A percentile compares a stretch with the other conserved stretches of the same genome.
phyloP scores from a whole-genome alignment of 139 green algal species.

The Closterium sp. region DNA sequence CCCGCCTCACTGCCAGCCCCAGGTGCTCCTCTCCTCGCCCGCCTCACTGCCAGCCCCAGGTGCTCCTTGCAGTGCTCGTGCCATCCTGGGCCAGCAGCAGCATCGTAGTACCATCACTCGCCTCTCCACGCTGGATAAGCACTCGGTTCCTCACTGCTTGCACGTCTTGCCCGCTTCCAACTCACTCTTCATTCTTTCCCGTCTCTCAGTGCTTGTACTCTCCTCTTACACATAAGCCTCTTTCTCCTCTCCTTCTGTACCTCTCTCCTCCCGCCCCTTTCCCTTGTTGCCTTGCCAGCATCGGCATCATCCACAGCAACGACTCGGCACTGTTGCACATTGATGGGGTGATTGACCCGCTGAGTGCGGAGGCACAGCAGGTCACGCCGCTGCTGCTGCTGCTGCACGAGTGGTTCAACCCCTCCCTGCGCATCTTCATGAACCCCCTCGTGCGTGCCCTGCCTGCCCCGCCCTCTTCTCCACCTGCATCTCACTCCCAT shows the following conservation, averaged over 20 bases:
- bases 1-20: not conserved
- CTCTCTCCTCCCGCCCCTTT: not conserved
- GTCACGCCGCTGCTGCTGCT: constrained; percentile 55
- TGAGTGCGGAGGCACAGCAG: constrained; percentile 56
- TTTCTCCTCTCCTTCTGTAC: not conserved
- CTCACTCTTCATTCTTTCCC: not conserved
- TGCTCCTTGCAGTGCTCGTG: not conserved
- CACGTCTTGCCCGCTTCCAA: not conserved
- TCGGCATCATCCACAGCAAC: constrained; percentile 6
- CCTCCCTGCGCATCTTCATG: constrained; percentile 46
- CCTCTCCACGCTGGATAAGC: too few species aligned
- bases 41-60: not conserved
- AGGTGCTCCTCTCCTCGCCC: not conserved
- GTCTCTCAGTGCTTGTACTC: not conserved
- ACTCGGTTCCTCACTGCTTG: too few species aligned
- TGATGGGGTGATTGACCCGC: constrained; percentile 56
- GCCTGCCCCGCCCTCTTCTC: not conserved
- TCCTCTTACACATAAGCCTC: not conserved
- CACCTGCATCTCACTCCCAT: too few species aligned
- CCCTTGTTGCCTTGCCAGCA: constrained; percentile 9
- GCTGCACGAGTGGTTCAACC: constrained; percentile 57
- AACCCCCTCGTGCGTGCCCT: constrained; percentile 35
- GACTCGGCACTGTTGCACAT: constrained; percentile 39
- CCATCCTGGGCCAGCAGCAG: too few species aligned
- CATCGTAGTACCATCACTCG: too few species aligned